phyloP scores from a whole-genome alignment of 2,329 filamentous ascomycete species.

The Cercospora citrullina region DNA sequence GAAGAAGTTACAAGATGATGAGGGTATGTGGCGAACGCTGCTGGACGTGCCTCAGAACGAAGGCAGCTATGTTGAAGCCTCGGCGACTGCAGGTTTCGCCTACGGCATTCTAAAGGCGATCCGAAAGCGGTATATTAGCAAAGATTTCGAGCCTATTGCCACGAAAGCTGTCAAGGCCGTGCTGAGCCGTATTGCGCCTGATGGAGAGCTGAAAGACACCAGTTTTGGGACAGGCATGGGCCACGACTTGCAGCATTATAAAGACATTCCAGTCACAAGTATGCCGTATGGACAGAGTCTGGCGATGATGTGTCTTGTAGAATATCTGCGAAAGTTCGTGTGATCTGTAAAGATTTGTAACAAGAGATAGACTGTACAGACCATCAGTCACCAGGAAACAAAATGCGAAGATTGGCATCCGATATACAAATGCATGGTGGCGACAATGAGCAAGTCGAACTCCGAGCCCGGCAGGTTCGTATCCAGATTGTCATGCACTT shows the following conservation, averaged over 20 bases:
- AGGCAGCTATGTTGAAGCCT: slow-evolving; percentile 74
- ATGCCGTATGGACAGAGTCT: slow-evolving; percentile 86
- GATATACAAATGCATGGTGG: background rate
- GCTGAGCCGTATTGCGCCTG: slow-evolving; percentile 62
- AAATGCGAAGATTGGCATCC: background rate
- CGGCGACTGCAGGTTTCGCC: slow-evolving; percentile 77
- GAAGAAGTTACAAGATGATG: slow-evolving; percentile 55
- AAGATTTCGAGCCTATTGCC: slow-evolving; percentile 61
- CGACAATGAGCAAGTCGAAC: background rate
- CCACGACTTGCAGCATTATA: slow-evolving; percentile 70
- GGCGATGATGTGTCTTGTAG: slow-evolving; percentile 78
- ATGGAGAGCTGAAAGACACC: slow-evolving; percentile 71
- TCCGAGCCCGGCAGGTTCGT: background rate
- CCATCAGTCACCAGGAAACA: background rate
- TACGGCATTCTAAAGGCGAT: slow-evolving; percentile 76
- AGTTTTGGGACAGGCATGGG: slow-evolving; percentile 82
- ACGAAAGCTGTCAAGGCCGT: slow-evolving; percentile 68
- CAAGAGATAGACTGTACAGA: slow-evolving; percentile 4
- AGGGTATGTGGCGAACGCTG: slow-evolving; percentile 72
- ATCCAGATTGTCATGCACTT: background rate
- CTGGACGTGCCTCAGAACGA: slow-evolving; percentile 65
- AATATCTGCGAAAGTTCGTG: slow-evolving; percentile 65
- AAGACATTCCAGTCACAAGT: slow-evolving; percentile 71
- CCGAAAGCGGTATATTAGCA: slow-evolving; percentile 66
- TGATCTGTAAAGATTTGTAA: slow-evolving; percentile 31